These are phyloP conservation scores for Breviolum minutum DNA, from an alignment of 73 alveolate genomes.

Conservation along the genomic window DNA sequence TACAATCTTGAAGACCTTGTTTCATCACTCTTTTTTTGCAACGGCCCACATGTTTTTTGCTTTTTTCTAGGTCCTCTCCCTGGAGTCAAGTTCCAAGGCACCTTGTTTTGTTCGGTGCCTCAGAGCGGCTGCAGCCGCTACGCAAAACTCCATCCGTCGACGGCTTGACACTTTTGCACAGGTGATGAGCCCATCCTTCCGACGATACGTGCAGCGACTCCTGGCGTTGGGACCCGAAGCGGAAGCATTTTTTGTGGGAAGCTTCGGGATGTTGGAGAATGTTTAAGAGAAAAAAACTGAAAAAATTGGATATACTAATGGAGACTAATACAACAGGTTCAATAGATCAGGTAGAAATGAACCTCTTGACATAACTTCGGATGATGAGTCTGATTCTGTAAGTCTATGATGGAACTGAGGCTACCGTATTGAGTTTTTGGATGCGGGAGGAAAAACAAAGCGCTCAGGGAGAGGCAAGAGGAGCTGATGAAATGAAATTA, in stretches of 20 bases:
- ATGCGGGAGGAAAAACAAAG: too few species aligned
- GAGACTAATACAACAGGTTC: too few species aligned
- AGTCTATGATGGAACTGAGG: background rate
- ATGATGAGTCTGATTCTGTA: too few species aligned
- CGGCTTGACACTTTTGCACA: background rate
- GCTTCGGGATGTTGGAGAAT: background rate
- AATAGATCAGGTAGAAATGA: too few species aligned
- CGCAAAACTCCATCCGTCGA: background rate
- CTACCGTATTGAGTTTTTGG: background rate
- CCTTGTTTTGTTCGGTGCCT: background rate
- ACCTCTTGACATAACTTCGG: too few species aligned
- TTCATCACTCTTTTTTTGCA: too few species aligned
- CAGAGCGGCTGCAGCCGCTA: background rate
- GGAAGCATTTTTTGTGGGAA: background rate
- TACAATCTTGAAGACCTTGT: too few species aligned
- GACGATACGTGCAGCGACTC: conserved; percentile 25
- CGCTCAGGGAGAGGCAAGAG: too few species aligned
- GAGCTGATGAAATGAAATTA: too few species aligned
- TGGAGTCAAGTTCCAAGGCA: background rate
- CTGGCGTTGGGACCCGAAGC: background rate
- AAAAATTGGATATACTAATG: too few species aligned
- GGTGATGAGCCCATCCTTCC: conserved; percentile 25
- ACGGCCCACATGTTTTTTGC: too few species aligned
- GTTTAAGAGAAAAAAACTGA: background rate
- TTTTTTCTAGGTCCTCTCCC: background rate